Evolutionary conservation across 2,329 filamentous ascomycete genomes (phyloP), one percentile per base, ranked within the genome.

Genomic region (Curvularia lunata): DNA sequence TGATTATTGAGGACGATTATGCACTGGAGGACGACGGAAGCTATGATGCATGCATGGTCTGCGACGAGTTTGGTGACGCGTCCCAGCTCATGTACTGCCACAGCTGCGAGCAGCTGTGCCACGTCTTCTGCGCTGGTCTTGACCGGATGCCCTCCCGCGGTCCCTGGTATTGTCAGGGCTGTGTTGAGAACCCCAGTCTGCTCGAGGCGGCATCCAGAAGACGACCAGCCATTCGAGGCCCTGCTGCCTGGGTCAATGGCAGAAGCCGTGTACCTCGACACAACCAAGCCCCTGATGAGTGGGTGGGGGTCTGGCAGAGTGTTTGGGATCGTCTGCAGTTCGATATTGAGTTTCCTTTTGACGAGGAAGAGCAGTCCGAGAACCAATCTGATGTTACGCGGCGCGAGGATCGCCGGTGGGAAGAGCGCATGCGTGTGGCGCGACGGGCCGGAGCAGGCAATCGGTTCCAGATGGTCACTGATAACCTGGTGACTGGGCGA

Each of bases 131-230:
- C 77, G 86, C 96, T 60, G 93, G 91, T 32, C 84, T 97, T 48
- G 88, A 93, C 59, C 80, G 83, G 52, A 86, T 96, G 54, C 92
- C 93, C 21, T 79, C 84, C 21, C 68, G 73, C 28, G 91, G 90
- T 27, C 82, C 88, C 64, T 99, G 94, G 93, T 97, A 94, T 76
- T 99, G 95, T 80, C 88, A 95, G 77, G 87, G 90, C 68, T 99
- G 95, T 76, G 77, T 76, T 45, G 74, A 77, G 62, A 75, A 76
- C 50, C 75, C 75, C 1, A 61, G 70, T 19, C 54, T 73, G 57
- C 76, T 75, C 60, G 76, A 71, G 67, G 77, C 70, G 62, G 80
- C 74, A 58, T 59, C 66, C 23, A 69, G 66, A 37, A 61, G 68
- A 50, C 68, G 66, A 10, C 60, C 63, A 10, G 58, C 63, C 23